Conservation (phyloP, 305 asterid genomes). For the Euphrasia arctica region DNA sequence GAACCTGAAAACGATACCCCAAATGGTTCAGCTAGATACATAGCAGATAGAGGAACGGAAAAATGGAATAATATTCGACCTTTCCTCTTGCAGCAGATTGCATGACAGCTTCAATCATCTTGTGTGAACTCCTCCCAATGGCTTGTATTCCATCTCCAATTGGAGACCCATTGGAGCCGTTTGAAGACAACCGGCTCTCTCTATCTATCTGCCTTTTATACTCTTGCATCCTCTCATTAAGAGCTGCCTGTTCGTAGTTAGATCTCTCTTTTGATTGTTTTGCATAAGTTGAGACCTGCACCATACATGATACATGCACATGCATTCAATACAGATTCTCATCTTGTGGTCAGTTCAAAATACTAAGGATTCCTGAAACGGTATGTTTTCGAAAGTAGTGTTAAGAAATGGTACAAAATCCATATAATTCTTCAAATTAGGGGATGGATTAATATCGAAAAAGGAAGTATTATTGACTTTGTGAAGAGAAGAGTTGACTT, state of each 20-base stretch:
- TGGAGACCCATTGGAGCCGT: constrained; percentile 89
- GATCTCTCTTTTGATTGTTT: constrained; percentile 97
- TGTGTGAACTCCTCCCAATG: constrained; percentile 97
- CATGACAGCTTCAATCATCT: constrained; percentile 99
- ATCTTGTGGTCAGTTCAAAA: constrained; percentile 7
- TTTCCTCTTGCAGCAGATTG: constrained; percentile 98
- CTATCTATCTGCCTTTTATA: constrained; percentile 90
- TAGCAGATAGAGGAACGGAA: constrained; percentile 20
- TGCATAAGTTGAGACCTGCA: constrained; percentile 93
- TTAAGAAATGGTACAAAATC: background rate
- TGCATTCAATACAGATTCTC: constrained; percentile 17
- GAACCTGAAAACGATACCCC: constrained; percentile 68
- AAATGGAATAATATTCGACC: constrained; percentile 42
- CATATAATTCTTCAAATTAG: constrained; percentile 4
- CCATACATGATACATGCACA: constrained; percentile 15
- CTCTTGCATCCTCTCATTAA: constrained; percentile 98
- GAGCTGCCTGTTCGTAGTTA: constrained; percentile 97
- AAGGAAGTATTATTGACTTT: constrained; percentile 5
- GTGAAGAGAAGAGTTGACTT: constrained; percentile 6
- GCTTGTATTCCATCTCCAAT: constrained; percentile 98
- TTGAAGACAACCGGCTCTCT: constrained; percentile 86
- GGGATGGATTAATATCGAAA: constrained; percentile 3
- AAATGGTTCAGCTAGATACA: constrained; percentile 31
- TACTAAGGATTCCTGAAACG: background rate
- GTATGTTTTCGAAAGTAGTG: background rate